phyloP scores from a whole-genome alignment of 1,139 yeast genomes.

The Candida sanyaensis region DNA sequence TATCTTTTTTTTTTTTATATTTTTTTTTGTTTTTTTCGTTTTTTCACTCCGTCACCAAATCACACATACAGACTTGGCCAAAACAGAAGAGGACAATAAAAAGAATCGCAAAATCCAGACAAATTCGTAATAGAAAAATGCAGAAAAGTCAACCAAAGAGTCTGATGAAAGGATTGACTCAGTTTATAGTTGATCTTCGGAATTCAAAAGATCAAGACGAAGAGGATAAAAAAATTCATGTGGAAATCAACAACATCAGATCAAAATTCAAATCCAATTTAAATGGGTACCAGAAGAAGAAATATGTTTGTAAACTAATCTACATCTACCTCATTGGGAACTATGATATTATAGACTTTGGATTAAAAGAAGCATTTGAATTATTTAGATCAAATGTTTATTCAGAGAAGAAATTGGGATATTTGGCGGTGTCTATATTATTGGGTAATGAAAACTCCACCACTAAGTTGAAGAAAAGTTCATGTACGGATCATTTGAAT shows the following conservation, averaged over 20 bases:
- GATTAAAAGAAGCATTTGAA: slow-evolving; percentile 62
- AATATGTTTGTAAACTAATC: slow-evolving; percentile 80
- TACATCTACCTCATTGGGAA: slow-evolving; percentile 69
- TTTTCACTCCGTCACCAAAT: background rate
- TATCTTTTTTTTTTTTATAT: background rate
- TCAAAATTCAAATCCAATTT: slow-evolving; percentile 60
- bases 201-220: slow-evolving; percentile 71
- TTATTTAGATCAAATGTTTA: slow-evolving; percentile 58
- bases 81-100: background rate
- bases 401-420: slow-evolving; percentile 84
- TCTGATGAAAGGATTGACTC: slow-evolving; percentile 64
- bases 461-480: slow-evolving; percentile 17
- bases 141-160: slow-evolving; percentile 19
- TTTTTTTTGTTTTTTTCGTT: background rate
- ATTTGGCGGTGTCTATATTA: slow-evolving; percentile 66
- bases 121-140: slow-evolving; percentile 15
- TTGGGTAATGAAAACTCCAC: slow-evolving; percentile 38
- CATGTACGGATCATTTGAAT: slow-evolving; percentile 22
- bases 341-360: slow-evolving; percentile 58
- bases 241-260: slow-evolving; percentile 81
- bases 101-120: background rate
- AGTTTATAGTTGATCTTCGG: slow-evolving; percentile 85
- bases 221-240: slow-evolving; percentile 73
- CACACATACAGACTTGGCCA: background rate
- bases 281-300: slow-evolving; percentile 80